Base-by-base conservation (phyloP, 2,329 filamentous ascomycete species). In the Cryphonectria japonica region DNA sequence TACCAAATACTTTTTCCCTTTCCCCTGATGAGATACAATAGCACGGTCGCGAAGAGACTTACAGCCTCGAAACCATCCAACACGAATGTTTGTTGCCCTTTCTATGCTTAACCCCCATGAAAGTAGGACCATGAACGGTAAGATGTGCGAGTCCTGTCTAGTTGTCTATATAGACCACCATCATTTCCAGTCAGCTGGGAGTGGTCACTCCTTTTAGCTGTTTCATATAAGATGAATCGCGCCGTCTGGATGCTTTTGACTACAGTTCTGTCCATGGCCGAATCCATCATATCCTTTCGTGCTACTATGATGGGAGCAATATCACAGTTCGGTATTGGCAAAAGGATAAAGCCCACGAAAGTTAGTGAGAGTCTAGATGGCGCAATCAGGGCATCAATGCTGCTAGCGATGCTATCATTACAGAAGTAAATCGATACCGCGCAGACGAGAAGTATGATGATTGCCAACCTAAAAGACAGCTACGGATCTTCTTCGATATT, bases 51-150 rank as follows among this genome's bases (percentile, higher is more conserved):
- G 22, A 70, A 68, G 50, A 72, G 50, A 52, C 65, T 66, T 1
- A 72, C 68, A 13, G 70, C 61, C 59, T 72, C 68, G 11, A 66
- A 62, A 0, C 61, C 64, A 13, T 71, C 71, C 26, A 71, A 67
- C 19, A 66, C 69, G 0, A 69, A 37, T 2, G 62, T 71, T n/a
- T 26, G 26, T 26, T 26, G 64, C 66, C 3, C 60, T 46, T 54
- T 26, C 61, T 6, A 71, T 54, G 39, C 41, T 7, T 7, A 66
- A 22, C 41, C 41, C 8, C 62, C 71, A 67, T 26, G 62, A 61
- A 29, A 72, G 26, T 19, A 71, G 39, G 22, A 72, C 61, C 26
- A 26, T 26, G 26, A 26, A 26, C 26, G 26, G 26, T 26, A 26
- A 26, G 26, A 26, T 26, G 26, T 26, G 26, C 26, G 26, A 26